phyloP scores from a whole-genome alignment of 192 early-diverging fungal genomes.

The Chytriomyces sp. region DNA sequence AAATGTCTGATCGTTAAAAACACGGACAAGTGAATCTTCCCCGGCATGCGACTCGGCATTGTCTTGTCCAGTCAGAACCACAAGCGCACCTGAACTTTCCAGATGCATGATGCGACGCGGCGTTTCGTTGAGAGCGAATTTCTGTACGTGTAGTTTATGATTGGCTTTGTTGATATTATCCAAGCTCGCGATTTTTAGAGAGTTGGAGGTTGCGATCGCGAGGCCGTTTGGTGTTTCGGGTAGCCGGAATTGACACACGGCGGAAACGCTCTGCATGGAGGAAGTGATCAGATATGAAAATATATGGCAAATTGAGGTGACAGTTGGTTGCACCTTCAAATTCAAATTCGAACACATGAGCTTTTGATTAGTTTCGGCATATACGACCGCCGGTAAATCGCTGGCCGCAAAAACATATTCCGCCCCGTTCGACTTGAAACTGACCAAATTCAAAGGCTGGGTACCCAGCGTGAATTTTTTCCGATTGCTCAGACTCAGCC shows the following conservation, averaged over 20 bases:
- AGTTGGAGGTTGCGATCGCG: conserved; percentile 66
- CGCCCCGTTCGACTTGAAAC: conserved; percentile 47
- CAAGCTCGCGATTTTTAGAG: conserved; percentile 74
- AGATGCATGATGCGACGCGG: conserved; percentile 73
- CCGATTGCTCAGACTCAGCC: conserved; percentile 42
- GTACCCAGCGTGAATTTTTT: conserved; percentile 78
- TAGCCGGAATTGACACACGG: conserved; percentile 30
- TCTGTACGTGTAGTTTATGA: conserved; percentile 84
- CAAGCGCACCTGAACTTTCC: conserved; percentile 61
- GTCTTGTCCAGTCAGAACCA: conserved; percentile 58
- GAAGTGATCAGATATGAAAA: too few species aligned
- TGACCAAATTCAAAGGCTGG: conserved; percentile 69
- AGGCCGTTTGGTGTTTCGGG: conserved; percentile 37
- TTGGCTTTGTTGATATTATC: conserved; percentile 89
- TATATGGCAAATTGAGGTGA: too few species aligned
- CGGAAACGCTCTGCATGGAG: conserved; percentile 3
- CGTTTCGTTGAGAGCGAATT: conserved; percentile 66
- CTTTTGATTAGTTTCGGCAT: conserved; percentile 61
- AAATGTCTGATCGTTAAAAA: conserved; percentile 77
- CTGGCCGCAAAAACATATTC: conserved; percentile 78
- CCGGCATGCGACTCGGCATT: conserved; percentile 42
- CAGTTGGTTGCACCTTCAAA: conserved; percentile 53
- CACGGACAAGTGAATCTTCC: conserved; percentile 57
- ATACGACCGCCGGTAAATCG: conserved; percentile 83
- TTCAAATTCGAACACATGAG: conserved; percentile 88